Evolutionary conservation across 139 green algal genomes (phyloP).

Genomic region (Closterium sp.): DNA sequence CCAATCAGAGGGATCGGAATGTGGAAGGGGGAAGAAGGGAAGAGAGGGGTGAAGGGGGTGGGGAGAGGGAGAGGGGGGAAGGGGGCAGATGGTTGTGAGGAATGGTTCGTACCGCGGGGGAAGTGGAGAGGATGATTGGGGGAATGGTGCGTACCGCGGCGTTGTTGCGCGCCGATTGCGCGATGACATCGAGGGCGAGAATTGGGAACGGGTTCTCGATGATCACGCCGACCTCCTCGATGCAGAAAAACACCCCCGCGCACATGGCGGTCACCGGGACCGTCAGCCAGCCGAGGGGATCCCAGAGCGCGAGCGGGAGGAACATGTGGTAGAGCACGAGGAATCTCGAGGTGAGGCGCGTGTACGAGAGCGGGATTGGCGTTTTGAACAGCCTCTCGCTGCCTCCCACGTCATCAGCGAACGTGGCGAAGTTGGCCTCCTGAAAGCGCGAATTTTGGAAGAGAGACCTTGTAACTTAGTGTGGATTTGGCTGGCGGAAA

Average conservation of each 20-base stretch:
- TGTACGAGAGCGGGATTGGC: slow-evolving; percentile 60
- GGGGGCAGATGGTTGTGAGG: too few species aligned
- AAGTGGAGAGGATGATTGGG: too few species aligned
- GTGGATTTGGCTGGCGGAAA: too few species aligned
- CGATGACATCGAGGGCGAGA: slow-evolving; percentile 40
- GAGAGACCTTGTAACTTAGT: too few species aligned
- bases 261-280: slow-evolving; percentile 28
- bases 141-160: neutral
- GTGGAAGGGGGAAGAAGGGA: neutral
- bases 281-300: slow-evolving; percentile 35
- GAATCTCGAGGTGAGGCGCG: slow-evolving; percentile 57
- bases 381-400: slow-evolving; percentile 60
- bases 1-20: neutral
- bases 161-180: slow-evolving; percentile 3
- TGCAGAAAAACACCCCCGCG: slow-evolving; percentile 37
- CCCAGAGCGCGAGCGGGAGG: slow-evolving; percentile 80
- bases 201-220: slow-evolving; percentile 48
- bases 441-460: neutral
- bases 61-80: neutral
- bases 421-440: slow-evolving; percentile 38
- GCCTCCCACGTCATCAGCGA: slow-evolving; percentile 37
- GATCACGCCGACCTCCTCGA: slow-evolving; percentile 47
- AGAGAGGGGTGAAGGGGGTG: too few species aligned
- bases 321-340: slow-evolving; percentile 66
- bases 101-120: neutral